Base-by-base conservation (phyloP, 2,329 filamentous ascomycete species). In the Gaeumannomyces sp. region DNA sequence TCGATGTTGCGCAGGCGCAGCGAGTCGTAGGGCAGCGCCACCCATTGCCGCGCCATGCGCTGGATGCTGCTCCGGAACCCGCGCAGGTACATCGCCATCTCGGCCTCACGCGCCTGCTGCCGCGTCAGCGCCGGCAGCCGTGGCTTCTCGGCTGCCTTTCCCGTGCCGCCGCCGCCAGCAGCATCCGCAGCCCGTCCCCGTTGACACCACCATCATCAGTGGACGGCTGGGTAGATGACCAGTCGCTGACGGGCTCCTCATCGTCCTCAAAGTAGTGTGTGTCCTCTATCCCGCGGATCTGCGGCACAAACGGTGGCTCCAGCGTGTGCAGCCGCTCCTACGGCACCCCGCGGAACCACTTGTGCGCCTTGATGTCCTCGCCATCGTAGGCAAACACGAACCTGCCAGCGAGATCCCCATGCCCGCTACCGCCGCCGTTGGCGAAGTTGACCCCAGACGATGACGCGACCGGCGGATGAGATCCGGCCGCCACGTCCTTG, bases 221-320 rank as follows among this genome's bases (percentile, higher is more conserved):
- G 33, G 31, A 67, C 61, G 11, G 66, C 58, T 71, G 58, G 71
- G 70, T 25, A 3, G 59, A 71, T 67, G 67, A 70, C 56, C 71
- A 72, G 70, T 90, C 87, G 45, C 84, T 86, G 63, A 94, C 86
- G 33, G 89, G 81, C 53, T 91, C 87, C 57, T 91, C 87, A 68
- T 92, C 91, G 62, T 93, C 89, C 66, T 97, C 91, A 72, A 98
- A 98, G 73, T 97, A 98, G 71, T 90, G 91, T 1, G 93, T 95
- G 72, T 93, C 90, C 63, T 90, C 88, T 68, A 82, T 79, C 35
- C 81, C 79, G 56, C 81, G 80, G 29, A 97, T 87, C 13, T 86
- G 83, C 0, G 94, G 94, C 0, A 96, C 80, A 71, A 96, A 94
- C 0, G 93, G 93, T 0, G 94, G 93, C 11, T 80, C 79, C 64